Evolutionary conservation across 805 yeast genomes (phyloP), one percentile per base, ranked within the genome.

Genomic region (Candida tammaniensis): DNA sequence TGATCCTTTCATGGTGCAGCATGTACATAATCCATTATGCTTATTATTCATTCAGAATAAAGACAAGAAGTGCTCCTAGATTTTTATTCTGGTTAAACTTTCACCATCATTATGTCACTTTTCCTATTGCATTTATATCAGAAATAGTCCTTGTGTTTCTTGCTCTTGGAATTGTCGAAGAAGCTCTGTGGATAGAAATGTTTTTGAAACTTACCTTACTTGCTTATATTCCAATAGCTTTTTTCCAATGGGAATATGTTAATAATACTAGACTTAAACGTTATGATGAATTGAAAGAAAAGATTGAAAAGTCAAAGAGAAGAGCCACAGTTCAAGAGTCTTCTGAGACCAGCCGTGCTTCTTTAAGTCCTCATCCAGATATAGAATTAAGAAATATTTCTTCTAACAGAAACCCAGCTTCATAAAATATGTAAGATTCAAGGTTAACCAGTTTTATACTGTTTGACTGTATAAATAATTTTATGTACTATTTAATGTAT

Each of bases 1-100:
- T 68, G 35, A 63, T 68, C 5, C 7, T 49, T 9, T 42, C 61
- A 15, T 67, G 70, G 70, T 55, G 68, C 35, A n/a, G 52, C 18
- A 48, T 51, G 28, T 43, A 60, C 35, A 32, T 61, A 16, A 49
- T 65, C 13, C 62, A 65, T 40, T 61, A 42, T 37, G 42, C 51
- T 4, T 68, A 63, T 47, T 52, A 63, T 39, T 43, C 66, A 4
- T 67, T 66, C 47, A 53, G 46, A 37, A 42, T 55, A 18, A 64
- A 61, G 39, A 61, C 70, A 2, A 49, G 57, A 34, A 32, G 59
- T 2, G 49, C 69, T 10, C 72, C 72, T 1, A 31, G 36, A 18
- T 52, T 55, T 38, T 47, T 66, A 17, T 60, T 61, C 35, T 57
- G 65, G 61, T 49, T 64, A 30, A 59, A 66, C 33, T 62, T 57